A percentile compares a stretch with the other conserved stretches of the same genome.
Conservation (phyloP, 164 flowering plant species). For the Cinnamomum chago region DNA sequence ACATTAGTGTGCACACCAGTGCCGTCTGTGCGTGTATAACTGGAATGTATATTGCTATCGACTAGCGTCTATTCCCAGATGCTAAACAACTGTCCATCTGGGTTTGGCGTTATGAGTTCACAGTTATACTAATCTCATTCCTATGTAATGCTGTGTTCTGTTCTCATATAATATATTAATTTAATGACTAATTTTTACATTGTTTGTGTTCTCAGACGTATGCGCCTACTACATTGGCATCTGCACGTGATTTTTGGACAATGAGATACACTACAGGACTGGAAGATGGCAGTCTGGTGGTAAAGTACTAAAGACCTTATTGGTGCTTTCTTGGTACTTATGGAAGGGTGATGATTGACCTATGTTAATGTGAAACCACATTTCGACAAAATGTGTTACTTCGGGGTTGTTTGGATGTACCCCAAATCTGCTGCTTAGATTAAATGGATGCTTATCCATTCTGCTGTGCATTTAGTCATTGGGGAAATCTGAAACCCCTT, state of each 20-base stretch:
- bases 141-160: too few relatives aligned
- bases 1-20: too few relatives aligned
- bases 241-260: slow-evolving; percentile 89
- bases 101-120: too few relatives aligned
- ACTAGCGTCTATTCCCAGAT: too few relatives aligned
- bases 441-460: not conserved
- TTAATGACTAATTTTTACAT: too few relatives aligned
- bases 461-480: not conserved
- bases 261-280: slow-evolving; percentile 65
- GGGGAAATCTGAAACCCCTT: not conserved
- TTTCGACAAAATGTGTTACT: not conserved
- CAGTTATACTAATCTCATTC: too few relatives aligned
- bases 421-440: not conserved
- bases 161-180: too few relatives aligned
- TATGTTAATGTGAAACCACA: not conserved
- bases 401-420: not conserved
- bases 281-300: slow-evolving; percentile 91
- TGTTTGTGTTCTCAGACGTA: slow-evolving; percentile 38
- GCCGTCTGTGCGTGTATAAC: too few relatives aligned
- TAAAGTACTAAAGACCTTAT: slow-evolving; percentile 13
- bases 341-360: not conserved
- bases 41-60: too few relatives aligned
- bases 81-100: too few relatives aligned
- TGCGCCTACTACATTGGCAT: slow-evolving; percentile 88
- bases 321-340: not conserved